Evolutionary conservation across 2,329 filamentous ascomycete genomes (phyloP).

Genomic region (Colletotrichum lindemuthianum): DNA sequence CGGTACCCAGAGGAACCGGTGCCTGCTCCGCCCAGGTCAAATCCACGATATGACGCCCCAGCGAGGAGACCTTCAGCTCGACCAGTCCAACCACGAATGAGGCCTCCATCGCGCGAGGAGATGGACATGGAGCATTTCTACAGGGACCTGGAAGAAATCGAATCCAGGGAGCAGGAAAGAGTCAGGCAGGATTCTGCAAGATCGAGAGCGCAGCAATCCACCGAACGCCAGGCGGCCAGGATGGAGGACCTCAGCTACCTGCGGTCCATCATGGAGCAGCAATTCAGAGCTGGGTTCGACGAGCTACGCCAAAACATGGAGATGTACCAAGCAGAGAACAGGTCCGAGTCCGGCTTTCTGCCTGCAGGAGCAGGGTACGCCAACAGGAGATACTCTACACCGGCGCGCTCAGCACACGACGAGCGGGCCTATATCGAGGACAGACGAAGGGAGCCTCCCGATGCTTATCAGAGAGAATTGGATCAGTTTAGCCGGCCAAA

Average conservation of each 20-base stretch:
- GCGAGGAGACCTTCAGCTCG: neutral
- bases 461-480: slow-evolving; percentile 1
- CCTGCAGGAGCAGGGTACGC: neutral
- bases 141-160: neutral
- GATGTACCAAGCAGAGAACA: neutral
- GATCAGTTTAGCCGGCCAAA: neutral
- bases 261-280: neutral
- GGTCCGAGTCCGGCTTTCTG: neutral
- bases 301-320: neutral
- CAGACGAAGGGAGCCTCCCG: neutral
- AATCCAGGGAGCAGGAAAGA: neutral
- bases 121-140: neutral
- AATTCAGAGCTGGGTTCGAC: neutral
- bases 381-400: neutral
- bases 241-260: neutral
- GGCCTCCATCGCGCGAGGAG: neutral
- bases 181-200: neutral
- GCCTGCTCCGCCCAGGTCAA: neutral
- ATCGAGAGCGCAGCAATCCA: neutral
- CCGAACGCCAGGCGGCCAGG: neutral
- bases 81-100: neutral
- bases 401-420: neutral
- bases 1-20: too few species aligned
- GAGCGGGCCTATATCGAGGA: neutral
- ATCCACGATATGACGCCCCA: neutral